Base-by-base conservation (phyloP, 306 rosid genomes). In the Astragalus glycyphyllos region DNA sequence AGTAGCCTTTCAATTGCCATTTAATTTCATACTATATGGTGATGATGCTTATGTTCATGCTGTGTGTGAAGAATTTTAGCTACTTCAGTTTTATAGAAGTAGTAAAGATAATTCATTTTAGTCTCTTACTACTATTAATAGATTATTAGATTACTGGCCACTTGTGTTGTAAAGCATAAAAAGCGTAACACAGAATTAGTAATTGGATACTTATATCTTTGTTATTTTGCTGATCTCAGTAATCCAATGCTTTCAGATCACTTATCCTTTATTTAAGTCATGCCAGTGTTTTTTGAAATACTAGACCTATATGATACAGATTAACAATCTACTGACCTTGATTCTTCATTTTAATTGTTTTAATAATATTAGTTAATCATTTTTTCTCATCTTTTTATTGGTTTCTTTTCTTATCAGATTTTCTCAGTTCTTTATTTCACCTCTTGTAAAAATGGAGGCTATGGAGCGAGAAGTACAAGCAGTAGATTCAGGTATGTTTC, bases 381-480 rank as follows among this genome's bases (percentile, higher is more conserved):
- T 20, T 20, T 20, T 20, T 20, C 23, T 20, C 23, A 20, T 20
- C 23, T 20, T 32, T 71, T 64, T 56, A 40, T 65, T 44, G 13
- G 51, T 58, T 47, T 58, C 38, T 75, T 79, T 72, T 37, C 65
- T 42, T 11, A 65, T 76, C 86, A 94, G 99, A 82, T 94, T 94
- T 79, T 94, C 99, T 68, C 96, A 81, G 85, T 94, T 94, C 87
- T 94, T 94, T 79, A 84, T 91, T 73, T 94, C 99, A 71, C 99
- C 97, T 35, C 86, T 94, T 47, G 95, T 94, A 38, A 94, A 94
- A 84, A 71, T 5, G 74, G 97, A 94, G 69, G 99, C 97, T 63
- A 91, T 91, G 97, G 99, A 90, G 65, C 84, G 99, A 77, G 99
- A 94, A 81, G 88, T 94, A 54, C 99, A 84, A 49, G 97, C 99